Evolutionary conservation across 768 basidiomycete species (phyloP).

Genomic region (Hemileccinum rubropunctum): DNA sequence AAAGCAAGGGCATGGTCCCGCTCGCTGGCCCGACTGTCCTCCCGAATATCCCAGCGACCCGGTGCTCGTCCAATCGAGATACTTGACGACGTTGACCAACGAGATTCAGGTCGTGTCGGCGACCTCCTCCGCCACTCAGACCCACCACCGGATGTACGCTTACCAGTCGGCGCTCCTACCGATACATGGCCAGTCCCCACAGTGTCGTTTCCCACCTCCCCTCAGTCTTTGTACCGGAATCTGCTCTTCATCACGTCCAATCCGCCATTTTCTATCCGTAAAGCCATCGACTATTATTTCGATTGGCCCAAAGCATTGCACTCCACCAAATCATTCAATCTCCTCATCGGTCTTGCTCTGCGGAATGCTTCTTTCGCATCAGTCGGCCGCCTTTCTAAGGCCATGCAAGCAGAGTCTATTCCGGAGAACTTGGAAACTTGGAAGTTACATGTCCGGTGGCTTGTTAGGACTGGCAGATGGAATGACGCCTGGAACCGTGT

Average conservation of each 20-base stretch:
- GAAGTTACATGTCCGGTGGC: constrained; percentile 54
- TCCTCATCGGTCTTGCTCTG: constrained; percentile 47
- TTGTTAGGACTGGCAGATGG: constrained; percentile 58
- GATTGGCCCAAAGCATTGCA: constrained; percentile 27
- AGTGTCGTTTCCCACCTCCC: constrained; percentile 23
- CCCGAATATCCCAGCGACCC: not conserved
- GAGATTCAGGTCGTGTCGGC: too few species aligned
- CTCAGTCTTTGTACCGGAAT: constrained; percentile 34
- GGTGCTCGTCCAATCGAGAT: too few species aligned
- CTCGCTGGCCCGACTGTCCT: too few species aligned
- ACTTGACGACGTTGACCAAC: too few species aligned
- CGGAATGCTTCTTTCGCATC: constrained; percentile 48
- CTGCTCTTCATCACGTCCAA: constrained; percentile 24
- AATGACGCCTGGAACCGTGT: constrained; percentile 52
- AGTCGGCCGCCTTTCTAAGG: constrained; percentile 42
- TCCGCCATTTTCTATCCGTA: constrained; percentile 13
- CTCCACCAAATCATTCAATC: constrained; percentile 43
- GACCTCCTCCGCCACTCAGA: too few species aligned
- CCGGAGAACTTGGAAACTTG: constrained; percentile 51
- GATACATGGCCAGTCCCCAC: too few species aligned
- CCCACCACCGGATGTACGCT: too few species aligned
- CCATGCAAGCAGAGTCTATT: constrained; percentile 46
- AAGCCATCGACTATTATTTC: constrained; percentile 26
- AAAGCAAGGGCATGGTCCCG: too few species aligned
- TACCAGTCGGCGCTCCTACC: too few species aligned